Evolutionary conservation across 257 asterid genomes (phyloP).

Genomic region (Salvia hispanica): DNA sequence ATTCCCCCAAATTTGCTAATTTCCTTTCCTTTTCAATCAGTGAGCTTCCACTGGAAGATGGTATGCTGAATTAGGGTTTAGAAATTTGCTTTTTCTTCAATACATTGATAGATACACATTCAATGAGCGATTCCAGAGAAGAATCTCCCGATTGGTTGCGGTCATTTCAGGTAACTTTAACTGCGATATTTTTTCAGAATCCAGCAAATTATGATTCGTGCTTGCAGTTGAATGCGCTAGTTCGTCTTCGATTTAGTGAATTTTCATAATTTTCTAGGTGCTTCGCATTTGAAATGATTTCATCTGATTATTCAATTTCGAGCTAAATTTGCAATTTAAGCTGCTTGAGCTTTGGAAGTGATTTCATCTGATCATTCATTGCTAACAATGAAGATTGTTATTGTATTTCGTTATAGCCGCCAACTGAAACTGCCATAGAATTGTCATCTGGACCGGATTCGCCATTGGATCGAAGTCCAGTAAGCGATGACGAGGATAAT

Average conservation of each 20-base stretch:
- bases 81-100: conserved; percentile 8
- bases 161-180: conserved; percentile 59
- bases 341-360: background rate
- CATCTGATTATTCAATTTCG: too few relatives aligned
- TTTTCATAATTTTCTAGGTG: background rate
- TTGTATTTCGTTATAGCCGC: conserved; percentile 41
- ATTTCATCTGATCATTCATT: conserved; percentile 1
- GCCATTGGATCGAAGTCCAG: conserved; percentile 39
- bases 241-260: conserved; percentile 6
- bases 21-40: background rate
- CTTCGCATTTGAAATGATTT: too few relatives aligned
- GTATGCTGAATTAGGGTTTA: conserved; percentile 37
- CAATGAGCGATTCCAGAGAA: conserved; percentile 66
- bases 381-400: conserved; percentile 24
- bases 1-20: conserved; percentile 12
- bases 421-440: conserved; percentile 41
- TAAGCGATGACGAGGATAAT: conserved; percentile 59
- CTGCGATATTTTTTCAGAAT: conserved; percentile 17
- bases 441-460: conserved; percentile 62
- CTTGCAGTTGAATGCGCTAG: conserved; percentile 22
- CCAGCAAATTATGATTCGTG: conserved; percentile 14
- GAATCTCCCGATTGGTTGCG: conserved; percentile 94
- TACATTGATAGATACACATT: conserved; percentile 16
- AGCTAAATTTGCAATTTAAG: conserved; percentile 18
- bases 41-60: conserved; percentile 26